Percentiles rank a stretch among this genome's conserved stretches.
phyloP scores from a whole-genome alignment of 441 rosid species.

The Adansonia madagascariensis region DNA sequence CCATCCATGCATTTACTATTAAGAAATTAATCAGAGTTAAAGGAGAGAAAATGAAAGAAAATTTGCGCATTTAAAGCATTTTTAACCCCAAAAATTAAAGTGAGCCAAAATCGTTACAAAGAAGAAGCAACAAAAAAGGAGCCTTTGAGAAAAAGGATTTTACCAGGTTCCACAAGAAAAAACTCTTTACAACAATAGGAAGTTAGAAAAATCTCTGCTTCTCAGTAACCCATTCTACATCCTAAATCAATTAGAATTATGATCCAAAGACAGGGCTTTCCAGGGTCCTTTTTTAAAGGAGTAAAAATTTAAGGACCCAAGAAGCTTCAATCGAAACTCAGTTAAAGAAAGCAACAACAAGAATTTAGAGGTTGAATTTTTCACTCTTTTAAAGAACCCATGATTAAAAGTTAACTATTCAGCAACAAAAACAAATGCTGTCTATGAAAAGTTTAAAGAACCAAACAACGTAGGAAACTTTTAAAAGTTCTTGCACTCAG shows the following conservation, averaged over 20 bases:
- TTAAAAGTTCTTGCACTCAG: constrained; percentile 18
- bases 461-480: constrained; percentile 18
- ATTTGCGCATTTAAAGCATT: constrained; percentile 31
- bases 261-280: constrained; percentile 36
- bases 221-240: constrained; percentile 18
- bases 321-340: constrained; percentile 29
- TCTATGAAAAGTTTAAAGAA: constrained; percentile 21
- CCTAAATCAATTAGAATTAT: constrained; percentile 39
- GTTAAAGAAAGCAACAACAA: constrained; percentile 27
- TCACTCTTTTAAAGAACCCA: constrained; percentile 26
- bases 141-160: constrained; percentile 34
- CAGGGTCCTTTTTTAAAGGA: constrained; percentile 30
- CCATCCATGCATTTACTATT: constrained; percentile 96
- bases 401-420: not conserved
- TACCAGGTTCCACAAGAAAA: constrained; percentile 30
- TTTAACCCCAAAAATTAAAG: constrained; percentile 28
- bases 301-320: constrained; percentile 37
- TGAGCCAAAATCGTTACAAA: not conserved
- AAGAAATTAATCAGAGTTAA: constrained; percentile 23
- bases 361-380: constrained; percentile 27
- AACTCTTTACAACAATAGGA: constrained; percentile 14
- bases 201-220: constrained; percentile 27
- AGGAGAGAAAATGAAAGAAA: constrained; percentile 25
- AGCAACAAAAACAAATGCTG: constrained; percentile 8
- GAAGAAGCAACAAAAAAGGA: not conserved